Conservation (phyloP, 495 filamentous ascomycete genomes). For the Melanomma pulvis-pyrius region DNA sequence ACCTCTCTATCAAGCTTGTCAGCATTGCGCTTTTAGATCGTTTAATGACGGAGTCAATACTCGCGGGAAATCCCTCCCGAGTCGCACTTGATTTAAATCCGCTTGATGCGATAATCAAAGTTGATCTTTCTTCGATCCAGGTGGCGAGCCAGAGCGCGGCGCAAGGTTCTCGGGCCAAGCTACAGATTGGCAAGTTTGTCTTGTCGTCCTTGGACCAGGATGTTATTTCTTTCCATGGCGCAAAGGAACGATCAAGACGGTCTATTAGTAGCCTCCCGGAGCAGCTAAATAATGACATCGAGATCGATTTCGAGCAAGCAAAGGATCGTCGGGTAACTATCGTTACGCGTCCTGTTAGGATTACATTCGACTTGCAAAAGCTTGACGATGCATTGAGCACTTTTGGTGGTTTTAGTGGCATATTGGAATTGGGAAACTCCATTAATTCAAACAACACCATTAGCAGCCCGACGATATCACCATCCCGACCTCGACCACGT, state of each 20-base stretch:
- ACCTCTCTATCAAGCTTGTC: constrained; percentile 25
- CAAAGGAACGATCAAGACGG: constrained; percentile 12
- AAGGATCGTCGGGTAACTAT: constrained; percentile 57
- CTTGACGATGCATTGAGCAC: constrained; percentile 85
- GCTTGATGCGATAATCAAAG: constrained; percentile 26
- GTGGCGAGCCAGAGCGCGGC: constrained; percentile 9
- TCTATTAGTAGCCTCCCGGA: constrained; percentile 21
- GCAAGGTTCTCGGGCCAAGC: constrained; percentile 26
- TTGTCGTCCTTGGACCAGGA: constrained; percentile 71
- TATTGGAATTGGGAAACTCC: constrained; percentile 84
- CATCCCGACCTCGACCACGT: constrained; percentile 48
- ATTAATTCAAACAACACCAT: constrained; percentile 71
- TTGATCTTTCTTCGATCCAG: constrained; percentile 15
- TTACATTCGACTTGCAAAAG: constrained; percentile 76
- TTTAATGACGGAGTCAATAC: constrained; percentile 20
- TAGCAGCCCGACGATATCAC: constrained; percentile 40
- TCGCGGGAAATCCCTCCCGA: not conserved
- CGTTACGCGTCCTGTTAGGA: constrained; percentile 76
- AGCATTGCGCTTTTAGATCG: constrained; percentile 30
- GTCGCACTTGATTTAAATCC: constrained; percentile 26
- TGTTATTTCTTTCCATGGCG: constrained; percentile 60
- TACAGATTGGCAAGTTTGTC: constrained; percentile 64
- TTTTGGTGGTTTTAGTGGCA: constrained; percentile 90
- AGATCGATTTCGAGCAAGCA: constrained; percentile 26
- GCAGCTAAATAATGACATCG: constrained; percentile 23